phyloP scores from a whole-genome alignment of 805 yeast species.

The Saccharomycopsis guyanensis region DNA sequence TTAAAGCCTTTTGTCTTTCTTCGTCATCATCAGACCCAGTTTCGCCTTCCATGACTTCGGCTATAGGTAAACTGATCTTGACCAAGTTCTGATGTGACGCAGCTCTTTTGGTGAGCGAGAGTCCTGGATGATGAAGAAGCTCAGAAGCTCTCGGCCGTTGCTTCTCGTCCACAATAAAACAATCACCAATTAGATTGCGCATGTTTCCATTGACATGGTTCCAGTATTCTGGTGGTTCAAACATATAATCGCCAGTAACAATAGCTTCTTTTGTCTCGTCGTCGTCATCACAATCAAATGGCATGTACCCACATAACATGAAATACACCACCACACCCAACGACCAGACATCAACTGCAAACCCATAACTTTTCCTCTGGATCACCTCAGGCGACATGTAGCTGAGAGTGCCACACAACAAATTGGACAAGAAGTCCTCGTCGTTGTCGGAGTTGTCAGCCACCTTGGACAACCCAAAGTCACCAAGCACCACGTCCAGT shows the following conservation, averaged over 20 bases:
- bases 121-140: conserved; percentile 36
- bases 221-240: conserved; percentile 58
- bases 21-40: conserved; percentile 4
- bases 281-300: conserved; percentile 68
- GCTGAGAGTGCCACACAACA: conserved; percentile 63
- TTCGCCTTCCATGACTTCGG: conserved; percentile 5
- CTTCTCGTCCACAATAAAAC: conserved; percentile 41
- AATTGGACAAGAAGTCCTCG: conserved; percentile 28
- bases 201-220: conserved; percentile 42
- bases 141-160: conserved; percentile 40
- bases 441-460: conserved; percentile 31
- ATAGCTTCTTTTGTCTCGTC: conserved; percentile 63
- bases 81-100: not conserved
- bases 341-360: conserved; percentile 68
- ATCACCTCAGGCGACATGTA: conserved; percentile 72
- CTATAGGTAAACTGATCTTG: not conserved
- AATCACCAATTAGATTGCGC: conserved; percentile 47
- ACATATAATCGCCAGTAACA: conserved; percentile 45
- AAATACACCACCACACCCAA: conserved; percentile 66
- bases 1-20: conserved; percentile 7
- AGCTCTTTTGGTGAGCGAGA: conserved; percentile 23
- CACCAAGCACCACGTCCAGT: conserved; percentile 43
- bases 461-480: conserved; percentile 50
- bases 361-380: conserved; percentile 44
- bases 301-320: conserved; percentile 66